Evolutionary conservation across 2,329 filamentous ascomycete genomes (phyloP).

Genomic region (Alternaria sp.): DNA sequence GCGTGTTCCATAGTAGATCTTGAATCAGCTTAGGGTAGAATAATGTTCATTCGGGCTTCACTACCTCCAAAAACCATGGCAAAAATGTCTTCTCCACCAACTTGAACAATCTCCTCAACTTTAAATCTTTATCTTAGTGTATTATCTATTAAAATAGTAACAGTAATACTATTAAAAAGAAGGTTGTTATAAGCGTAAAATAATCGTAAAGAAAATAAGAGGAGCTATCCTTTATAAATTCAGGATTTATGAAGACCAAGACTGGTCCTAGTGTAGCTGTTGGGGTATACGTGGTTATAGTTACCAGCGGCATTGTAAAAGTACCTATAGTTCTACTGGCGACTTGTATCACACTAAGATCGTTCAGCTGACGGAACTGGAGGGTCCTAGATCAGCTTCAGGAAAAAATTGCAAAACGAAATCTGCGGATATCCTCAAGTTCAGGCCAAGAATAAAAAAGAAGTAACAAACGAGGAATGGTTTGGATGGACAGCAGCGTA

Average conservation of each 20-base stretch:
- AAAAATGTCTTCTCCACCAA: no score
- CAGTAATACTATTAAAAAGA: no score
- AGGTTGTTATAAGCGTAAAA: no score
- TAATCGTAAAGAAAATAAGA: no score
- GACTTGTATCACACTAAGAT: neutral
- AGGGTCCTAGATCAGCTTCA: neutral
- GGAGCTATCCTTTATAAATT: neutral
- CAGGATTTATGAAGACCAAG: neutral
- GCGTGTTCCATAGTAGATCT: no score
- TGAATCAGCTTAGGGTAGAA: no score
- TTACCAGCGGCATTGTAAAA: neutral
- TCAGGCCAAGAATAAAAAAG: no score
- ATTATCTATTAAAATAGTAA: no score
- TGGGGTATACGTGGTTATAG: neutral
- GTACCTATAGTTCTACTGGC: neutral
- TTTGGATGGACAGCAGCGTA: neutral
- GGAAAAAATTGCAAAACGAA: neutral
- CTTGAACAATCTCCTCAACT: no score
- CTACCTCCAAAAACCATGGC: no score
- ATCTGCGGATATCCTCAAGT: neutral
- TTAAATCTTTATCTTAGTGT: no score
- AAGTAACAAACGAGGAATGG: neutral
- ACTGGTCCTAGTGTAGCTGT: neutral
- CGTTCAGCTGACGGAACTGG: neutral
- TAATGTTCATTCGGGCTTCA: no score